Evolutionary conservation across 2,329 filamentous ascomycete species (phyloP).

Genomic region (Penicillium brasilianum): DNA sequence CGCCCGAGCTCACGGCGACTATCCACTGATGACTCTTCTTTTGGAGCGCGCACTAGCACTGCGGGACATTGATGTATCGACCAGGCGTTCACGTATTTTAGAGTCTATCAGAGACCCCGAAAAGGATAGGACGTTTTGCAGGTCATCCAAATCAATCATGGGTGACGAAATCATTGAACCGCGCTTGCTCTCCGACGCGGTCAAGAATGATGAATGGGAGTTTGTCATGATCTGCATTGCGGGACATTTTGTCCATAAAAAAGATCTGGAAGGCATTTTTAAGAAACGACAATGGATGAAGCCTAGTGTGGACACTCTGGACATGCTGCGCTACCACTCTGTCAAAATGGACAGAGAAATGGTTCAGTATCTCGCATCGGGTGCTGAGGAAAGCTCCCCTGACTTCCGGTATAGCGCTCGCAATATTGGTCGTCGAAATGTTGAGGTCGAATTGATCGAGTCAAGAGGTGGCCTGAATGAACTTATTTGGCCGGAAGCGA

Average conservation of each 20-base stretch:
- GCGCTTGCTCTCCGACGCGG: conserved; percentile 3
- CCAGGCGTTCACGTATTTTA: conserved; percentile 3
- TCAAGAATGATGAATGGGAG: conserved; percentile 13
- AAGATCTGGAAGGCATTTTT: neutral
- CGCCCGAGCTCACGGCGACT: conserved; percentile 11
- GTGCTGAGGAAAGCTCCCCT: neutral
- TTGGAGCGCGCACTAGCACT: neutral
- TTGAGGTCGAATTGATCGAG: neutral
- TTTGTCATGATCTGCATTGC: conserved; percentile 18
- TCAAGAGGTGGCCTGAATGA: neutral
- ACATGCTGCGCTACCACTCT: conserved; percentile 13
- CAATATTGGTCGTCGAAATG: neutral
- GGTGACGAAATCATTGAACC: conserved; percentile 4
- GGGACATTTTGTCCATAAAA: conserved; percentile 11
- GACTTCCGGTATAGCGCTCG: neutral
- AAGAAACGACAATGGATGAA: neutral
- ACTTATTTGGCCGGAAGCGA: neutral
- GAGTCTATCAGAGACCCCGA: conserved; percentile 1
- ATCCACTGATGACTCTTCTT: conserved; percentile 17
- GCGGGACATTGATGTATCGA: neutral
- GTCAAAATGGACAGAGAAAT: conserved; percentile 9
- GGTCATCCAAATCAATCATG: conserved; percentile 8
- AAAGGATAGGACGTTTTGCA: neutral
- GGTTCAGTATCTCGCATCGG: conserved; percentile 3
- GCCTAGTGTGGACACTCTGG: conserved; percentile 4